Percentiles rank a stretch among this genome's conserved stretches.
Evolutionary conservation across 805 yeast species (phyloP).

Genomic region (Priceomyces melissophilus): DNA sequence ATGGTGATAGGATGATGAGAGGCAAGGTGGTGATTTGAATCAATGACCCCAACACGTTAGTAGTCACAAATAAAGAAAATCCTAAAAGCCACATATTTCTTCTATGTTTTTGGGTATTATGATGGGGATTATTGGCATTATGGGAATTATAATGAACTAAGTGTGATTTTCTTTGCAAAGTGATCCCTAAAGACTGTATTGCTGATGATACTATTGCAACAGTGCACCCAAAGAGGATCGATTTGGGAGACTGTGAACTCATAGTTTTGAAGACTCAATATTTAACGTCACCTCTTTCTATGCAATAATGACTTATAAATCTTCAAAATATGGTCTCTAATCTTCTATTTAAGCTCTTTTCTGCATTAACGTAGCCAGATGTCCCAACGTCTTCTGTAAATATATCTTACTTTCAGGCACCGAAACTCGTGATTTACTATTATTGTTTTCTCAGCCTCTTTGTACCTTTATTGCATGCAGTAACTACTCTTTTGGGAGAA

Average conservation of each 20-base stretch:
- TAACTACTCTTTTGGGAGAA: too few species aligned
- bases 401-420: too few species aligned
- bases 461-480: too few species aligned
- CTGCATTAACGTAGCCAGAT: too few species aligned
- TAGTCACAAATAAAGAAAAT: constrained; percentile 60
- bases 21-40: constrained; percentile 85
- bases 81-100: constrained; percentile 75
- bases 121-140: constrained; percentile 24
- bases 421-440: too few species aligned
- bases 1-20: constrained; percentile 70
- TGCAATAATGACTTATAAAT: neutral
- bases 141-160: constrained; percentile 33
- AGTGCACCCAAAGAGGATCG: constrained; percentile 54
- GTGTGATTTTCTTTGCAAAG: constrained; percentile 78
- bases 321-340: neutral
- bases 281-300: neutral
- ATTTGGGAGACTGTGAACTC: constrained; percentile 5
- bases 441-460: too few species aligned
- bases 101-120: constrained; percentile 33
- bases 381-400: too few species aligned
- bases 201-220: constrained; percentile 77
- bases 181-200: constrained; percentile 75
- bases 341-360: neutral
- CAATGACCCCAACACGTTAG: constrained; percentile 77
- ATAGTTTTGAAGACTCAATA: constrained; percentile 4